Percentiles rank a stretch among this genome's conserved stretches.
phyloP scores from a whole-genome alignment of 2,329 filamentous ascomycete species.

The Aschersonia sp. region DNA sequence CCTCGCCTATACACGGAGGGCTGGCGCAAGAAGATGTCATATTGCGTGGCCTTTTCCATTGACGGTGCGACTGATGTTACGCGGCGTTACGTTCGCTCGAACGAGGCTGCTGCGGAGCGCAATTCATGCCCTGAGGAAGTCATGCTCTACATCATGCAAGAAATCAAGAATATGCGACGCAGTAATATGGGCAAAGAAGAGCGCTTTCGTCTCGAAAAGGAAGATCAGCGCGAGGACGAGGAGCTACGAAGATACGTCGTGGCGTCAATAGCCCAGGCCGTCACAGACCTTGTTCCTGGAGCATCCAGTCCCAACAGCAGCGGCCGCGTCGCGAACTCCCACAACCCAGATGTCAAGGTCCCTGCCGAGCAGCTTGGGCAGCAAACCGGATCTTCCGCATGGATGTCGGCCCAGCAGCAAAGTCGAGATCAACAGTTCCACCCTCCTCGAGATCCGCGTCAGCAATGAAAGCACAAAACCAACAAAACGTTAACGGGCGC shows the following conservation, averaged over 20 bases:
- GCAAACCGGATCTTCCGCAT: conserved; percentile 35
- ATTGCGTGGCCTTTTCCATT: conserved; percentile 91
- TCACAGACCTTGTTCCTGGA: conserved; percentile 51
- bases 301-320: conserved; percentile 13
- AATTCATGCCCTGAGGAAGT: conserved; percentile 78
- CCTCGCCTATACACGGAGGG: conserved; percentile 85
- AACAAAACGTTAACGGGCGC: no score
- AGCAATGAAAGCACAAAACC: conserved; percentile 6
- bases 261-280: conserved; percentile 56
- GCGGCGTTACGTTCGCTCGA: conserved; percentile 55
- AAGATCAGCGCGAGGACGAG: conserved; percentile 61
- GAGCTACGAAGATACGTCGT: conserved; percentile 65
- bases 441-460: conserved; percentile 30
- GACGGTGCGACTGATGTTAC: conserved; percentile 63
- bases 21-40: conserved; percentile 93
- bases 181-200: conserved; percentile 77
- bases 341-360: conserved; percentile 40
- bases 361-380: conserved; percentile 44
- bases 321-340: conserved; percentile 7
- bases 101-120: conserved; percentile 58
- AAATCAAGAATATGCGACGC: conserved; percentile 75
- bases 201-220: conserved; percentile 66
- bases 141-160: conserved; percentile 78
- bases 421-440: conserved; percentile 23
- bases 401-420: conserved; percentile 33